Conservation (phyloP, 257 asterid genomes). For the Plantago elongata region DNA sequence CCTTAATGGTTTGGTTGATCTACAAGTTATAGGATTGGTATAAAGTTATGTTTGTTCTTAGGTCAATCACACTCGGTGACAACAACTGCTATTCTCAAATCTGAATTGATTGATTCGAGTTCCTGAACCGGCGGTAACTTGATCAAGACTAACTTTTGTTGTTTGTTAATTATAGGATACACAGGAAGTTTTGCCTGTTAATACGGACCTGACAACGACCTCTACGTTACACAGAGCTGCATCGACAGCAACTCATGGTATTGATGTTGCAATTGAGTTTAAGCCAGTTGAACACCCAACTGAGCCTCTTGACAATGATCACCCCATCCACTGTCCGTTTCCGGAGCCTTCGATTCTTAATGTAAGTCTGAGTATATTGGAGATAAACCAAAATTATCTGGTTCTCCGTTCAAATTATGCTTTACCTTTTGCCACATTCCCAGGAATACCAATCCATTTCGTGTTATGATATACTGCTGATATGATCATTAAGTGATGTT, state of each 20-base stretch:
- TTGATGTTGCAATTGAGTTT: constrained; percentile 64
- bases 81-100: too few species aligned
- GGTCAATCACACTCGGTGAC: too few species aligned
- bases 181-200: constrained; percentile 49
- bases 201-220: constrained; percentile 39
- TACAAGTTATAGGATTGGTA: too few species aligned
- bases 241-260: constrained; percentile 49
- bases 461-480: too few species aligned
- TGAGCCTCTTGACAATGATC: constrained; percentile 76
- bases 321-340: constrained; percentile 73
- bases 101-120: too few species aligned
- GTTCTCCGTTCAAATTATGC: background rate
- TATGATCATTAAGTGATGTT: too few species aligned
- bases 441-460: too few species aligned
- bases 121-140: too few species aligned
- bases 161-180: constrained; percentile 40
- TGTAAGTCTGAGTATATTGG: constrained; percentile 36
- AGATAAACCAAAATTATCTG: background rate
- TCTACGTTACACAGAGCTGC: constrained; percentile 31
- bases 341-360: constrained; percentile 89
- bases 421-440: too few species aligned
- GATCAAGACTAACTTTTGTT: background rate
- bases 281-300: constrained; percentile 75
- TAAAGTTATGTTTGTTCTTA: too few species aligned
- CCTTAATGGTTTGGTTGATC: background rate